Evolutionary conservation across 176 grass and related monocot genomes (phyloP).

Genomic region (Oryza meridionalis): DNA sequence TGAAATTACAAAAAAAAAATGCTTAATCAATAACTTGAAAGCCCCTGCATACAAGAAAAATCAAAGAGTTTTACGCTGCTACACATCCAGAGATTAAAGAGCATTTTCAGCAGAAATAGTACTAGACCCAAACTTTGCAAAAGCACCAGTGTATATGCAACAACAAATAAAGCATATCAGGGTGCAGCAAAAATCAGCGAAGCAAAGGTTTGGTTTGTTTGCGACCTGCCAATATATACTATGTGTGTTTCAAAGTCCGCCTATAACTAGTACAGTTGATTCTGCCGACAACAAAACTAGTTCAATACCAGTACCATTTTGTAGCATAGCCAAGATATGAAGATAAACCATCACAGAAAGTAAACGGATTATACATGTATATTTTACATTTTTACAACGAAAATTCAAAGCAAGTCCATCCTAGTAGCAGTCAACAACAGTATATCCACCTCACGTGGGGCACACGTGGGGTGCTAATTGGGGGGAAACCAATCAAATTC

Average conservation of each 20-base stretch:
- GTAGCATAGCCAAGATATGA: not conserved
- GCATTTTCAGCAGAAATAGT: not conserved
- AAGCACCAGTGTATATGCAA: not conserved
- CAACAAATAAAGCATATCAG: not conserved
- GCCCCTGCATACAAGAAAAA: not conserved
- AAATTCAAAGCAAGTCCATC: not conserved
- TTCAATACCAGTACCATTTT: not conserved
- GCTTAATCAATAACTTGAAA: not conserved
- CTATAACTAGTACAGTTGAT: not conserved
- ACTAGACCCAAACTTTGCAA: not conserved
- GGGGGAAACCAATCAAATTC: not conserved
- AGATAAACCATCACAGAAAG: not conserved
- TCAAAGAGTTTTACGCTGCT: not conserved
- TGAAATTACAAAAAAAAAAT: not conserved
- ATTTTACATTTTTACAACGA: too few species aligned
- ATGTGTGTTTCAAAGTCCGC: not conserved
- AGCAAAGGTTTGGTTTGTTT: not conserved
- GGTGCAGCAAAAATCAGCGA: not conserved
- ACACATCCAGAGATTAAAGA: not conserved
- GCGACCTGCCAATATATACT: not conserved
- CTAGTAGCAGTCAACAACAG: not conserved
- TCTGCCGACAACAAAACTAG: not conserved
- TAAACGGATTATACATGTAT: not conserved
- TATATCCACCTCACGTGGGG: too few species aligned
- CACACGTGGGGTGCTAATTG: not conserved